phyloP scores from a whole-genome alignment of 495 filamentous ascomycete species.

The Talaromyces liani region DNA sequence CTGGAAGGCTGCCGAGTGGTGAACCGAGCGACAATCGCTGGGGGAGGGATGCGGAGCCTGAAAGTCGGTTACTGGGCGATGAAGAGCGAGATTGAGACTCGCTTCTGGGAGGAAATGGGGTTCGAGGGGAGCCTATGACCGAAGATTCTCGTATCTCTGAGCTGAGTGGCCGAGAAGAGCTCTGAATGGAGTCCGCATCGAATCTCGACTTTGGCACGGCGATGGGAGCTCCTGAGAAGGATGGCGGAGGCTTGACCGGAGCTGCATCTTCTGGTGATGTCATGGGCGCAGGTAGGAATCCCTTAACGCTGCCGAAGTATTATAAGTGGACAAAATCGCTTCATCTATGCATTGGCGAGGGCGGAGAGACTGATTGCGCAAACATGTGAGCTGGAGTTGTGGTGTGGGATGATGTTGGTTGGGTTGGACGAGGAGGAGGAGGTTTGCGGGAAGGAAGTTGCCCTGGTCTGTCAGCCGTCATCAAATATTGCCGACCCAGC shows the following conservation, averaged over 20 bases:
- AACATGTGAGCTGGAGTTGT: not conserved
- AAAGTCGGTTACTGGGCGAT: conserved; percentile 45
- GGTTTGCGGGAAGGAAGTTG: not conserved
- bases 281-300: conserved; percentile 41
- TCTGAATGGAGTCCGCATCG: conserved; percentile 29
- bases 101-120: conserved; percentile 31
- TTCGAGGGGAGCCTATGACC: conserved; percentile 43
- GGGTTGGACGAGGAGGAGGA: not conserved
- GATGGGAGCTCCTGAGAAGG: conserved; percentile 45
- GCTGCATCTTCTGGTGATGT: conserved; percentile 55
- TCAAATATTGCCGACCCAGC: not conserved
- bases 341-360: conserved; percentile 9
- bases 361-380: not conserved
- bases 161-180: conserved; percentile 34
- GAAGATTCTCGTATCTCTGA: conserved; percentile 42
- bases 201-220: conserved; percentile 42
- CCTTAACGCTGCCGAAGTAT: conserved; percentile 3
- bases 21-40: conserved; percentile 50
- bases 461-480: not conserved
- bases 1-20: conserved; percentile 38
- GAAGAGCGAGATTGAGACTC: conserved; percentile 50
- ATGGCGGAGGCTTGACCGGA: conserved; percentile 53
- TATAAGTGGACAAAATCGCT: not conserved
- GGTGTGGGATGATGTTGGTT: not conserved
- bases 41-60: conserved; percentile 51